phyloP scores from a whole-genome alignment of 2,329 filamentous ascomycete species.

The Claviceps monticola region DNA sequence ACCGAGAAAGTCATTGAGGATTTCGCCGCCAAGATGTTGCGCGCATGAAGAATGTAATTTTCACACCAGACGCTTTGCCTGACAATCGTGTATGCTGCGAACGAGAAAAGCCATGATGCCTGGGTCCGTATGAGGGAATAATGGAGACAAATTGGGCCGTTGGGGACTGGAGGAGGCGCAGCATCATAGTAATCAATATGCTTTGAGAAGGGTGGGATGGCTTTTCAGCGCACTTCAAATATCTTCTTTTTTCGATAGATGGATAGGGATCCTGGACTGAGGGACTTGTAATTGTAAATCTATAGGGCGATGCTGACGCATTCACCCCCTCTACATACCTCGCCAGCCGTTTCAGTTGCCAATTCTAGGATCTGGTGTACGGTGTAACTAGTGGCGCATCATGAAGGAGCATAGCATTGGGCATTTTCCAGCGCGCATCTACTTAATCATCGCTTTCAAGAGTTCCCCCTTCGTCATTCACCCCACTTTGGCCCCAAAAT shows the following conservation, averaged over 20 bases:
- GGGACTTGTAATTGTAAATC: constrained; percentile 30
- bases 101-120: not conserved
- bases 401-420: no score
- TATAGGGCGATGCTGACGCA: constrained; percentile 25
- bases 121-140: not conserved
- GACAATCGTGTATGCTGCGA: not conserved
- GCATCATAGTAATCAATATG: constrained; percentile 4
- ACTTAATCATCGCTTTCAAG: no score
- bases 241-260: constrained; percentile 21
- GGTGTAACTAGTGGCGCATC: no score
- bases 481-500: not conserved
- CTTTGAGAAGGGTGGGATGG: constrained; percentile 9
- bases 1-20: constrained; percentile 76
- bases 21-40: constrained; percentile 80
- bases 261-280: constrained; percentile 18
- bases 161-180: constrained; percentile 4
- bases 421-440: no score
- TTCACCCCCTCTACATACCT: constrained; percentile 15
- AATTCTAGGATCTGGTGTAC: not conserved
- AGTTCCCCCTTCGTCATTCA: not conserved
- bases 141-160: not conserved
- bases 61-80: not conserved
- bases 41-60: constrained; percentile 39
- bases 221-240: constrained; percentile 7
- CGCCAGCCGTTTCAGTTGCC: constrained; percentile 9